Evolutionary conservation across 176 grass and related monocot species (phyloP), one percentile per base, ranked within the genome.

Genomic region (Phoenix dactylifera): DNA sequence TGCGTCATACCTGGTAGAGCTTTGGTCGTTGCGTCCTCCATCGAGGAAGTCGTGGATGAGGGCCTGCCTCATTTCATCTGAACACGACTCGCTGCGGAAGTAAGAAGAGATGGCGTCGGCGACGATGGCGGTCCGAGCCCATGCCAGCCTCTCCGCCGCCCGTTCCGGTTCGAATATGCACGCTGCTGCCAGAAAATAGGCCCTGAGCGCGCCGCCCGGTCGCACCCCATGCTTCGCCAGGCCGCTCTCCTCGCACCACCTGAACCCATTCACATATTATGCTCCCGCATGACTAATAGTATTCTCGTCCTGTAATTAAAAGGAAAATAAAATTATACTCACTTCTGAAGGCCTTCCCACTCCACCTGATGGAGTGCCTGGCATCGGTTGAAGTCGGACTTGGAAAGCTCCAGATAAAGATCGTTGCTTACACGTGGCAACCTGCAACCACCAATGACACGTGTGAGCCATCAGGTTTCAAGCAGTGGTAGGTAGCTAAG

Each of bases 351-450:
- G 26, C 20, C 58, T 4, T 66, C 60, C 68, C 63, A 98, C 72
- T 98, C 93, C 20, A 78, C 59, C 52, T 83, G 93, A 76, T 98
- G 87, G 7, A 85, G 50, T 65, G 52, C 54, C 71, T 92, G 93
- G 23, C 84, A 98, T n/a, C 22, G 63, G n/a, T 92, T 92, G 56
- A 88, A 98, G 86, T 98, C 93, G 18, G 32, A 39, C 35, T 53
- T 92, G 30, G 93, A 87, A 26, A 98, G 35, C 50, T 86, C 73
- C 49, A 92, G 66, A 58, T 86, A 98, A 9, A 20, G 2, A 1
- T 85, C 65, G 19, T 83, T 98, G 53, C 77, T 98, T 58, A 92
- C 93, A 52, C 88, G 67, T 17, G 84, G 81, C 93, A 98, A 92
- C 81, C 93, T 98, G 63, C n/a, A n/a, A n/a, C n/a, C 15, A 2